Percentiles rank a stretch among this genome's conserved stretches.
These are phyloP conservation scores for Sphenostylis stenocarpa DNA, from an alignment of 306 rosid genomes.

Conservation along the genomic window DNA sequence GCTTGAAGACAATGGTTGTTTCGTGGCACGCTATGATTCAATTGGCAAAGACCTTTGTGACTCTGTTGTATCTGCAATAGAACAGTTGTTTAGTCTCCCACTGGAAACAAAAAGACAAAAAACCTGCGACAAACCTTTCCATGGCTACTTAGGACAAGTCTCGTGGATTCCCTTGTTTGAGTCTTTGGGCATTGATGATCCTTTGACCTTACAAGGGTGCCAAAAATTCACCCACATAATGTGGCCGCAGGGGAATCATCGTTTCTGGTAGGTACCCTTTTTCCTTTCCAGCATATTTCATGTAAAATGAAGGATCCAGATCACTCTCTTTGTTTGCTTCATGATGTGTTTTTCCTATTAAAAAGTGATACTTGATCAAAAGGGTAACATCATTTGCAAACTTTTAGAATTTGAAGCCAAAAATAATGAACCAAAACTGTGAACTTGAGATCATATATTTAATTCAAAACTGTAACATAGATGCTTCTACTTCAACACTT, in stretches of 20 bases:
- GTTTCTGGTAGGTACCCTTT: conserved; percentile 32
- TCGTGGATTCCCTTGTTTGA: conserved; percentile 40
- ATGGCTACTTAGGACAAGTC: conserved; percentile 42
- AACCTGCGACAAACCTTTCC: conserved; percentile 39
- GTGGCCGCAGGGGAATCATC: conserved; percentile 37
- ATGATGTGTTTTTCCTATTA: too few relatives aligned
- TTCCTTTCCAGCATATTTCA: not conserved
- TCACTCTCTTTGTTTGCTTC: not conserved
- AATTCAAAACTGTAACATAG: too few relatives aligned
- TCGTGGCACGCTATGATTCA: conserved; percentile 35
- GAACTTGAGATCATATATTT: too few relatives aligned
- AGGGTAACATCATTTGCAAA: too few relatives aligned
- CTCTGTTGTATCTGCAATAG: conserved; percentile 19
- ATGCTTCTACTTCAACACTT: too few relatives aligned
- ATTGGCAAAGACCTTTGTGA: conserved; percentile 27
- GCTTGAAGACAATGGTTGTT: conserved; percentile 41
- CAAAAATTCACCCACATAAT: conserved; percentile 36
- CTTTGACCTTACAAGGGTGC: conserved; percentile 22
- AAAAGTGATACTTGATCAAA: too few relatives aligned
- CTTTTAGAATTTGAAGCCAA: too few relatives aligned
- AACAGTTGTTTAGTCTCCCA: conserved; percentile 37
- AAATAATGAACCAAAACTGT: too few relatives aligned
- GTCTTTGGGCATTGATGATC: conserved; percentile 38
- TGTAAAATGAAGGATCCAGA: not conserved
- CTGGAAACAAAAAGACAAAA: conserved; percentile 30